A percentile compares a stretch with the other conserved stretches of the same genome.
phyloP scores from a whole-genome alignment of 345 rosid species.

The Populus euphratica region DNA sequence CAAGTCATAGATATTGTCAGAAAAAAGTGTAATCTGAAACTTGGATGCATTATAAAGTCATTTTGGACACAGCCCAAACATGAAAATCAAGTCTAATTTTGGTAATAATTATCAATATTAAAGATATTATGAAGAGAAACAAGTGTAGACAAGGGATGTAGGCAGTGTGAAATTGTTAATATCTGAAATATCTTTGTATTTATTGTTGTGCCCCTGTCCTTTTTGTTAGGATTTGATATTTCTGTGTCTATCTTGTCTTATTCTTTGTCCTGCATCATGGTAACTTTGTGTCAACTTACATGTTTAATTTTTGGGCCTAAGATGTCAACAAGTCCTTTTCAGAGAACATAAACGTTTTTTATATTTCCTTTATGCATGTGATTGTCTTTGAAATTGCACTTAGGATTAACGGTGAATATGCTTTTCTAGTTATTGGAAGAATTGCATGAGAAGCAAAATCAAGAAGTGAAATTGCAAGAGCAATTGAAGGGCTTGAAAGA shows the following conservation, averaged over 20 bases:
- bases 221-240: background rate
- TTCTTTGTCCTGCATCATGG: background rate
- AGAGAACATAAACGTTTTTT: background rate
- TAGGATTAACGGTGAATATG: slow-evolving; percentile 14
- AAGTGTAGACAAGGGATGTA: background rate
- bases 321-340: background rate
- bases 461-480: slow-evolving; percentile 60
- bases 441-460: slow-evolving; percentile 57
- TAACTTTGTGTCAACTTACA: background rate
- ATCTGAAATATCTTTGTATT: background rate
- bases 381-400: background rate
- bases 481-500: slow-evolving; percentile 60
- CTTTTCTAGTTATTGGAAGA: slow-evolving; percentile 61
- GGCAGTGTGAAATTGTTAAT: background rate
- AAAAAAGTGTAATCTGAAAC: background rate
- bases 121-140: background rate
- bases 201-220: background rate
- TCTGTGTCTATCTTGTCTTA: background rate
- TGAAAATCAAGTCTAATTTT: background rate
- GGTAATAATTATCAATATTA: background rate
- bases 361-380: background rate
- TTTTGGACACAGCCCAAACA: background rate
- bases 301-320: background rate
- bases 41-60: background rate
- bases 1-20: background rate